Conservation (phyloP, 2,329 filamentous ascomycete species). For the Periglandula ipomoeae region DNA sequence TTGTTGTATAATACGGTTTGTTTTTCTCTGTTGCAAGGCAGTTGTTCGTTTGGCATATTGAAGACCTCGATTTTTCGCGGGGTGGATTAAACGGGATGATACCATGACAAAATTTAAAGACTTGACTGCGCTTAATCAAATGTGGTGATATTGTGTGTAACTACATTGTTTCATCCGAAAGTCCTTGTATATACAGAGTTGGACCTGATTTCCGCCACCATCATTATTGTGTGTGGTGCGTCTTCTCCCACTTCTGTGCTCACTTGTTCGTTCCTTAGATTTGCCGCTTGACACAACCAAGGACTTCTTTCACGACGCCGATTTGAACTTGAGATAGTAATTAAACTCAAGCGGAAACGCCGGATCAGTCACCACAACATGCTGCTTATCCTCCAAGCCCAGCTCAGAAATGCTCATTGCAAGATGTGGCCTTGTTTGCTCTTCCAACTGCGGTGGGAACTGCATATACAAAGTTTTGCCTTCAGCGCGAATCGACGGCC, state of each 20-base stretch:
- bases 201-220: not conserved
- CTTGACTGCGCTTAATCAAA: not conserved
- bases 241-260: not conserved
- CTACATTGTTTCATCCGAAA: too few relatives aligned
- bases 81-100: slow-evolving; percentile 24
- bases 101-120: slow-evolving; percentile 17
- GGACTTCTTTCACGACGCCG: slow-evolving; percentile 1
- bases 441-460: slow-evolving; percentile 69
- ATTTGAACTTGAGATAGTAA: slow-evolving; percentile 42
- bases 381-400: slow-evolving; percentile 65
- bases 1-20: slow-evolving; percentile 6
- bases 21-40: slow-evolving; percentile 9
- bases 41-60: not conserved
- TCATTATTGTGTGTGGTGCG: not conserved
- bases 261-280: not conserved
- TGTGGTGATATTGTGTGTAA: too few relatives aligned
- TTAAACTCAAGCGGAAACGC: slow-evolving; percentile 67
- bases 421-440: slow-evolving; percentile 77
- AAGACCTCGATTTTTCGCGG: slow-evolving; percentile 8
- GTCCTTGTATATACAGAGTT: not conserved
- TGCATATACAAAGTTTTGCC: slow-evolving; percentile 87
- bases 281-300: not conserved
- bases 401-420: slow-evolving; percentile 68
- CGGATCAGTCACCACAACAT: slow-evolving; percentile 88
- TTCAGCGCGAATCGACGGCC: slow-evolving; percentile 72